Base-by-base conservation (phyloP, 1,284 basidiomycete species). In the Ganoderma boninense region DNA sequence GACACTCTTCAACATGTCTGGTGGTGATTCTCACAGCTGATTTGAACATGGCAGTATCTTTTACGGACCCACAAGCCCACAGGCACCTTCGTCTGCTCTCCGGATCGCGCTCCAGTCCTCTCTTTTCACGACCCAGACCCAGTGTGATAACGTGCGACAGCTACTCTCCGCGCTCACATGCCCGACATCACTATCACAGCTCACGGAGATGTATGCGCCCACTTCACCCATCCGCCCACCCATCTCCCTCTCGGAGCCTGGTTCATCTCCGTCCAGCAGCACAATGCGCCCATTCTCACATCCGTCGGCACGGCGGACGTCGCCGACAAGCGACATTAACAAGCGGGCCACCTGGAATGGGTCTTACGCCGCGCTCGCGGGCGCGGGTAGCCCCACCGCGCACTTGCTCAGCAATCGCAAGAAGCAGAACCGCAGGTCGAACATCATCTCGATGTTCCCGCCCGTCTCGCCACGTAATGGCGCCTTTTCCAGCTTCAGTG, bases 151-250 rank as follows among this genome's bases (percentile, higher is more conserved):
- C 72, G 88, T 95, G 69, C 91, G 93, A 35, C 90, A 91, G 66
- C 85, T 95, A 2, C 86, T 95, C 60, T 86, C 90, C 3, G 93
- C 93, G 10, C 86, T 95, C 64, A 90, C 93, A 0, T 88, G 87
- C 4, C 90, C 91, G 0, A 78, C 85, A 18, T 90, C 92, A 73
- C 82, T 94, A 18, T 84, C 90, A 11, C 93, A 93, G 75, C 84
- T 95, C 11, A 84, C 91, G 4, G 92, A 94, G 80, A 95, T 95
- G 93, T 95, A 95, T 78, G 92, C 92, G 0, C 94, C 94, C 3
- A 86, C 92, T 0, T 92, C 90, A 1, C 90, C 91, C 16, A 79
- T 85, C 38, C 85, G 84, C 67, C 77, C 84, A 6, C 72, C 79
- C 11, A 84, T 86, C 71, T 70, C 75, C 32, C 77, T 81, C 44